These are phyloP conservation scores for Acmispon strigosus DNA, from an alignment of 306 rosid species.

Conservation along the genomic window DNA sequence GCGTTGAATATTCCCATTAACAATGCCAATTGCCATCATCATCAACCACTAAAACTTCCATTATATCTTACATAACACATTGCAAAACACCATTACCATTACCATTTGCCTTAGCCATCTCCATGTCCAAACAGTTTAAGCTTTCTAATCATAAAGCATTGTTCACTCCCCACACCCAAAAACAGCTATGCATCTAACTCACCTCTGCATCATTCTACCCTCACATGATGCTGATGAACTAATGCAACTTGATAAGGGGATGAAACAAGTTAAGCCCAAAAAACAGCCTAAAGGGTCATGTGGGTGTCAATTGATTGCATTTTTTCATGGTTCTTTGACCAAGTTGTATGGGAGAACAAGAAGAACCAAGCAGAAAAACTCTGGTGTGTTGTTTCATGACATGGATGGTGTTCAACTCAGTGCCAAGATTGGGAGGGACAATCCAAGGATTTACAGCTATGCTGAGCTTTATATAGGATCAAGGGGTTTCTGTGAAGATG, in stretches of 20 bases:
- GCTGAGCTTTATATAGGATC: slow-evolving; percentile 77
- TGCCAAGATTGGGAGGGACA: slow-evolving; percentile 53
- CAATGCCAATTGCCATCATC: not conserved
- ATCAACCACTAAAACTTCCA: slow-evolving; percentile 6
- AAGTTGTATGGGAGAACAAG: slow-evolving; percentile 17
- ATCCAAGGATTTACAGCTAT: slow-evolving; percentile 69
- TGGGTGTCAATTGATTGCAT: slow-evolving; percentile 30
- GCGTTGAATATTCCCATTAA: slow-evolving; percentile 36
- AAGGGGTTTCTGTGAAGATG: slow-evolving; percentile 57
- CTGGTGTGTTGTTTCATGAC: slow-evolving; percentile 43
- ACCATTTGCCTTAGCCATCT: not conserved
- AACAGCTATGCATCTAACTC: slow-evolving; percentile 41
- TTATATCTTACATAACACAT: not conserved
- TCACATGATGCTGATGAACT: slow-evolving; percentile 35
- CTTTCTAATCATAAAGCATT: not conserved
- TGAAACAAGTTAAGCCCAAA: not conserved
- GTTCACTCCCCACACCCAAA: not conserved
- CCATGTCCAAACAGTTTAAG: slow-evolving; percentile 13
- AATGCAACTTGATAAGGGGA: slow-evolving; percentile 7
- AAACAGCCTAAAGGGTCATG: slow-evolving; percentile 20
- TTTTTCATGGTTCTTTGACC: slow-evolving; percentile 27
- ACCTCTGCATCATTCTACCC: slow-evolving; percentile 49
- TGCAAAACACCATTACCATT: not conserved
- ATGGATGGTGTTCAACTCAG: slow-evolving; percentile 61
- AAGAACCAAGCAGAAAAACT: slow-evolving; percentile 1